Evolutionary conservation across 306 rosid species (phyloP), one percentile per base, ranked within the genome.

Genomic region (Casuarina equisetifolia): DNA sequence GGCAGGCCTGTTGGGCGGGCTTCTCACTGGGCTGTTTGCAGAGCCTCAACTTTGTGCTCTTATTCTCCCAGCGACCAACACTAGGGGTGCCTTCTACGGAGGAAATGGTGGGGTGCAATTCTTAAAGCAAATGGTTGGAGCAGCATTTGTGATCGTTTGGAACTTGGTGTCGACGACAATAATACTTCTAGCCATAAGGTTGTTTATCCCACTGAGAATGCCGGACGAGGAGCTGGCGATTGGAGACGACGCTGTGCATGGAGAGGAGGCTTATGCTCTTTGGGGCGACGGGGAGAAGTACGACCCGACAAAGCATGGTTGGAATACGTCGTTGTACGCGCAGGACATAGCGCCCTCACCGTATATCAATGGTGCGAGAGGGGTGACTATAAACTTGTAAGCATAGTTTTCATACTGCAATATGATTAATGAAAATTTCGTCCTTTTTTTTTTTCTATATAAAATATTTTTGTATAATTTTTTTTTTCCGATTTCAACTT

Each of bases 261-360:
- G 99, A 0, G 99, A 95, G 79, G 97, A 92, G 76, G 99, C 99
- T 52, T 95, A 92, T 48, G 99, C 97, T 2, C 97, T 95, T 38
- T 95, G 99, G 99, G 99, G 97, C 16, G 99, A 95, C 16, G 99
- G 99, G 9, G 99, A 95, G 48, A 95, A 84, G 79, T 95, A 79
- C 59, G 99, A 92, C 69, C 96, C 97, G 0, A 91, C 95, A 2
- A 87, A 76, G 73, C 99, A 95, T 84, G 96, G 96, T 4, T 72
- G 87, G 82, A 72, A 74, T 43, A 55, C 75, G 4, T 58, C 88
- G 1, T 4, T 48, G 6, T 42, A 79, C 16, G 63, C 50, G 2
- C 88, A 75, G 10, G 83, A 69, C 49, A 16, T 76, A 42, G 16
- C 78, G 0, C 79, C 83, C 0, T 91, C 99, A 32, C 95, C 99